phyloP scores from a whole-genome alignment of 495 filamentous ascomycete genomes.

The Aspergillus haitiensis region DNA sequence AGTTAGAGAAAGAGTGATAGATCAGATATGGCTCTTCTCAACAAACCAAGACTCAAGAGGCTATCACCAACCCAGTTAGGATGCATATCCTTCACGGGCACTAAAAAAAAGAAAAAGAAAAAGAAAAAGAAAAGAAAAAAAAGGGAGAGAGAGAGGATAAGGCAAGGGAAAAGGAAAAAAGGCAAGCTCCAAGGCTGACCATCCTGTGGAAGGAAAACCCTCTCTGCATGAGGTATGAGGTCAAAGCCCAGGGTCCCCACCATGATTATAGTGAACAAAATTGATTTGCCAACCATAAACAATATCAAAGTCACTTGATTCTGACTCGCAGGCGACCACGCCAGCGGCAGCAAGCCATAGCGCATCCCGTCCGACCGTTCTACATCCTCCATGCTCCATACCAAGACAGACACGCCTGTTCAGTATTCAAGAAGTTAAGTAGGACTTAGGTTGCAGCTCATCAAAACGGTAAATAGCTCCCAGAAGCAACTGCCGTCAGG shows the following conservation, averaged over 20 bases:
- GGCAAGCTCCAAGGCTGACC: background rate
- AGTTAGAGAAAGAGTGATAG: constrained; percentile 16
- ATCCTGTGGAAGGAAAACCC: constrained; percentile 17
- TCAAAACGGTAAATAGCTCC: background rate
- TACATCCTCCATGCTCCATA: background rate
- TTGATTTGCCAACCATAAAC: constrained; percentile 18
- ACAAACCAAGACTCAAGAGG: constrained; percentile 16
- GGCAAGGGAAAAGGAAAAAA: constrained; percentile 1
- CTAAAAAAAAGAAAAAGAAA: constrained; percentile 15
- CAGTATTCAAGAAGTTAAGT: background rate
- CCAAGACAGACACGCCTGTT: constrained; percentile 7
- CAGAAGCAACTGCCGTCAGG: background rate
- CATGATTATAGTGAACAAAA: constrained; percentile 13
- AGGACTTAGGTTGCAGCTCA: background rate
- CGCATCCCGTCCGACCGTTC: constrained; percentile 13
- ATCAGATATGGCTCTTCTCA: constrained; percentile 22
- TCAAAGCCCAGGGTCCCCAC: constrained; percentile 25
- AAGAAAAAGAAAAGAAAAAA: constrained; percentile 12
- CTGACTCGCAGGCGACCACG: constrained; percentile 29
- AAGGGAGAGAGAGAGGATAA: constrained; percentile 13
- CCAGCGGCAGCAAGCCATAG: constrained; percentile 24
- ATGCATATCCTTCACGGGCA: constrained; percentile 9
- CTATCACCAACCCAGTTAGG: constrained; percentile 13
- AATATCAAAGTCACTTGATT: constrained; percentile 13
- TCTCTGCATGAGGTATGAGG: constrained; percentile 23